These are phyloP conservation scores for Phytophthora litchii DNA, from an alignment of 352 stramenopile genomes.

Conservation along the genomic window DNA sequence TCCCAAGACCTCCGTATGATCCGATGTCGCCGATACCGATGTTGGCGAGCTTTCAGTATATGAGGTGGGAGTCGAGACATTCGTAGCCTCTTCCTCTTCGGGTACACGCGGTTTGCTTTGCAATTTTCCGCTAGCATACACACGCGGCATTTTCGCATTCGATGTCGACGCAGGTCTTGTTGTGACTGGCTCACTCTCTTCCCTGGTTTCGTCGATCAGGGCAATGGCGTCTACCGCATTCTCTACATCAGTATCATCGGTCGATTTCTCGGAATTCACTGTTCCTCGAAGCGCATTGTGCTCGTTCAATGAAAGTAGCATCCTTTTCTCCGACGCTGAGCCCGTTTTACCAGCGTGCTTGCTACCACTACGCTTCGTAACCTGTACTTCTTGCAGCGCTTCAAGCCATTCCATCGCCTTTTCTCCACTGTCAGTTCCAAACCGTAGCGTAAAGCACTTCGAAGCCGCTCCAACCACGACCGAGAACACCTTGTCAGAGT, in stretches of 20 bases:
- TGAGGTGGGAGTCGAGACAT: conserved; percentile 37
- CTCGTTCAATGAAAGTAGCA: conserved; percentile 38
- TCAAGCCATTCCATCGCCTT: conserved; percentile 57
- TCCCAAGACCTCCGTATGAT: conserved; percentile 13
- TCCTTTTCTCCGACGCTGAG: conserved; percentile 27
- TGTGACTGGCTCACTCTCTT: conserved; percentile 5
- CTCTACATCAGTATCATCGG: conserved; percentile 5
- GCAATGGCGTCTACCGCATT: neutral
- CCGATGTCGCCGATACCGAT: conserved; percentile 21
- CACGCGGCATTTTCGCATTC: conserved; percentile 39
- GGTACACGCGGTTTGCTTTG: conserved; percentile 22
- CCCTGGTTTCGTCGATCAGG: conserved; percentile 6
- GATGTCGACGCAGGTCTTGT: conserved; percentile 28
- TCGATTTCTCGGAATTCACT: conserved; percentile 8
- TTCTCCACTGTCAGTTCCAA: conserved; percentile 47
- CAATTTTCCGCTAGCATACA: conserved; percentile 29
- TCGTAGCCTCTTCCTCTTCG: conserved; percentile 37
- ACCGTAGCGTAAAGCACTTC: conserved; percentile 56
- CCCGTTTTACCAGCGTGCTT: conserved; percentile 10
- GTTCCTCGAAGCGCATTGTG: conserved; percentile 29
- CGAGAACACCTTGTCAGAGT: conserved; percentile 50
- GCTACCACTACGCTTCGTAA: conserved; percentile 33
- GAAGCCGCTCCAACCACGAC: conserved; percentile 45
- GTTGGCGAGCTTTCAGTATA: conserved; percentile 23
- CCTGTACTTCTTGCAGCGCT: conserved; percentile 64